Percentiles rank a stretch among this genome's conserved stretches.
Conservation (phyloP, 371 early-diverging fungal species). For the Lichtheimia hyalospora region DNA sequence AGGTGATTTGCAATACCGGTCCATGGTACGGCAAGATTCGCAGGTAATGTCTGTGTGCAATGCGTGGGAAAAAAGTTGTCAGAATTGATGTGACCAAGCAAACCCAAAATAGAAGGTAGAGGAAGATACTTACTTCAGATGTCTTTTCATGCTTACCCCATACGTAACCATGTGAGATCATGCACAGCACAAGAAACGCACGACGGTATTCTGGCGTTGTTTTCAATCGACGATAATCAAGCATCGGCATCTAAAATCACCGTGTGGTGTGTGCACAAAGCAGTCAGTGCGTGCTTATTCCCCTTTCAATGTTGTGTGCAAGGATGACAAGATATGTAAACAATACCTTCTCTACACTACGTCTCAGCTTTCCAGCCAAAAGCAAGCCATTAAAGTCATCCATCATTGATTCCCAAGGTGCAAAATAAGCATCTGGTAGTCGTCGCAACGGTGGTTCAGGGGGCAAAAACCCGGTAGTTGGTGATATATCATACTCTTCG, state of each 20-base stretch:
- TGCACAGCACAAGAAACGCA: conserved; percentile 83
- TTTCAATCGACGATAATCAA: conserved; percentile 62
- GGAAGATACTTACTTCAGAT: conserved; percentile 56
- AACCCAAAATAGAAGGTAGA: no score
- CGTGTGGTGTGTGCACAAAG: neutral
- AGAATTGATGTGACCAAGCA: no score
- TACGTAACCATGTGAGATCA: conserved; percentile 90
- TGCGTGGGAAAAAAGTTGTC: conserved; percentile 28
- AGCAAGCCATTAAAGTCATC: conserved; percentile 76
- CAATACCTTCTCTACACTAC: conserved; percentile 69
- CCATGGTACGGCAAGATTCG: conserved; percentile 86
- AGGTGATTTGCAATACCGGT: conserved; percentile 74
- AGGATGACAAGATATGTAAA: no score
- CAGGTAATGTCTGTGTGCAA: conserved; percentile 67
- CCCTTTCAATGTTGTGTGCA: conserved; percentile 2
- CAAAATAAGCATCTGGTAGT: conserved; percentile 74
- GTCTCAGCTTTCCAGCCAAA: conserved; percentile 77
- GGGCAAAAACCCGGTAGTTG: conserved; percentile 88
- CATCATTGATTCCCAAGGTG: conserved; percentile 88
- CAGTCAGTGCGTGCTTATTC: neutral
- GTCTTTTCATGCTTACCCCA: conserved; percentile 85
- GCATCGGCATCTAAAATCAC: conserved; percentile 66
- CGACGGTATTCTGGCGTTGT: conserved; percentile 75
- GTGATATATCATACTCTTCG: conserved; percentile 83
- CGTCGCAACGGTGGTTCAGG: conserved; percentile 70